These are phyloP conservation scores for Wickerhamiella azymoides DNA, from an alignment of 805 yeast genomes.

Conservation along the genomic window DNA sequence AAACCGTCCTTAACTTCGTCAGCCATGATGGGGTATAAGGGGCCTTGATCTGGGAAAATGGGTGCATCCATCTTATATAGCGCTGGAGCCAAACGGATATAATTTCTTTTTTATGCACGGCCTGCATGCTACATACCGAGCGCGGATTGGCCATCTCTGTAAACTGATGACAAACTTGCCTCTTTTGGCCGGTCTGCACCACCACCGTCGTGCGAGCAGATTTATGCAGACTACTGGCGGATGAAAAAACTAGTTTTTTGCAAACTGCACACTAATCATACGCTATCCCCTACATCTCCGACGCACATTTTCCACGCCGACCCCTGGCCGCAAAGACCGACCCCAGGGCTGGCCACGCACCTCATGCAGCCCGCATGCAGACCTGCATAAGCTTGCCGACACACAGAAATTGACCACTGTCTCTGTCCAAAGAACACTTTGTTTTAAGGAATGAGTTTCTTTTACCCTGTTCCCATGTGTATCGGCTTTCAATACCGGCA, in stretches of 20 bases:
- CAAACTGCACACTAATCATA: neutral
- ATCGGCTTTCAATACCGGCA: neutral
- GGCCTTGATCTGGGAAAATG: conserved; percentile 5
- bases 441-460: neutral
- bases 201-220: neutral
- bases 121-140: conserved; percentile 10
- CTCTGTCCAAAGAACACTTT: neutral
- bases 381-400: neutral
- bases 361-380: neutral
- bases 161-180: neutral
- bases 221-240: too few relatives aligned
- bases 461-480: too few relatives aligned
- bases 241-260: too few relatives aligned
- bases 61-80: conserved; percentile 9
- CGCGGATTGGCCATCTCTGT: conserved; percentile 11
- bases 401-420: neutral
- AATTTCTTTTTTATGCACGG: conserved; percentile 12
- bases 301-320: neutral
- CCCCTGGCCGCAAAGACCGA: neutral
- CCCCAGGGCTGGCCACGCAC: neutral
- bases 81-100: conserved; percentile 9
- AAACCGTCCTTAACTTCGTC: conserved; percentile 27
- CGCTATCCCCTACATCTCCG: neutral
- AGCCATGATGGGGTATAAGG: conserved; percentile 17
- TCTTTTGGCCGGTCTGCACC: neutral